Evolutionary conservation across 306 rosid species (phyloP).

Genomic region (Trichosanthes truncata): DNA sequence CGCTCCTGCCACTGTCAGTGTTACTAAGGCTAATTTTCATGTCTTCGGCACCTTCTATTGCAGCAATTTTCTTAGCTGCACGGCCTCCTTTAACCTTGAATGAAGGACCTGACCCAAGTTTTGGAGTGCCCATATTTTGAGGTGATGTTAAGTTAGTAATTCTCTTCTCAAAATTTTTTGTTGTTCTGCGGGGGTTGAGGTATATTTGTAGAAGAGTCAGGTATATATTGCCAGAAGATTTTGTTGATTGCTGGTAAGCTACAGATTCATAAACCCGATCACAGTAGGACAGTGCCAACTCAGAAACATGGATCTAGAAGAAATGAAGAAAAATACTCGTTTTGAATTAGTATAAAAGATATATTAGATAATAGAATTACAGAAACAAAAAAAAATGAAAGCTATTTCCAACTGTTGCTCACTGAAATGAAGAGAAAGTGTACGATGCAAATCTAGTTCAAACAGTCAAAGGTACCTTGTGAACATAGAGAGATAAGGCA

Average conservation of each 20-base stretch:
- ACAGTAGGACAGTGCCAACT: conserved; percentile 80
- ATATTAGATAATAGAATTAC: conserved; percentile 12
- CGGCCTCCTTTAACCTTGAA: conserved; percentile 54
- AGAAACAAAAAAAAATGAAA: conserved; percentile 13
- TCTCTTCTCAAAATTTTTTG: conserved; percentile 67
- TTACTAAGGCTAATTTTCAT: conserved; percentile 48
- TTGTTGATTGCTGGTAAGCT: conserved; percentile 48
- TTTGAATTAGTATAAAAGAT: conserved; percentile 10
- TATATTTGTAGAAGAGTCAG: conserved; percentile 81
- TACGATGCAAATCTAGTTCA: not conserved
- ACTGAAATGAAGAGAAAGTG: not conserved
- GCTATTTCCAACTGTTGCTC: not conserved
- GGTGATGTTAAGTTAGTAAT: conserved; percentile 56
- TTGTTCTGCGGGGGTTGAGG: conserved; percentile 76
- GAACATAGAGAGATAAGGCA: conserved; percentile 84
- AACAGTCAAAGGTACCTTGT: conserved; percentile 45
- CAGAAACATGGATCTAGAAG: conserved; percentile 77
- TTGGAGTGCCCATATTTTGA: conserved; percentile 39
- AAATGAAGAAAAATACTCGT: conserved; percentile 14
- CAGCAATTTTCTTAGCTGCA: conserved; percentile 68
- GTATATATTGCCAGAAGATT: conserved; percentile 66
- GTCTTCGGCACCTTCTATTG: conserved; percentile 94
- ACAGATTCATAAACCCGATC: conserved; percentile 71
- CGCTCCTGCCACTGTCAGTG: conserved; percentile 80
- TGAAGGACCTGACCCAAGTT: conserved; percentile 38